Evolutionary conservation across 2,329 filamentous ascomycete genomes (phyloP).

Genomic region (Lachnellula occidentalis): DNA sequence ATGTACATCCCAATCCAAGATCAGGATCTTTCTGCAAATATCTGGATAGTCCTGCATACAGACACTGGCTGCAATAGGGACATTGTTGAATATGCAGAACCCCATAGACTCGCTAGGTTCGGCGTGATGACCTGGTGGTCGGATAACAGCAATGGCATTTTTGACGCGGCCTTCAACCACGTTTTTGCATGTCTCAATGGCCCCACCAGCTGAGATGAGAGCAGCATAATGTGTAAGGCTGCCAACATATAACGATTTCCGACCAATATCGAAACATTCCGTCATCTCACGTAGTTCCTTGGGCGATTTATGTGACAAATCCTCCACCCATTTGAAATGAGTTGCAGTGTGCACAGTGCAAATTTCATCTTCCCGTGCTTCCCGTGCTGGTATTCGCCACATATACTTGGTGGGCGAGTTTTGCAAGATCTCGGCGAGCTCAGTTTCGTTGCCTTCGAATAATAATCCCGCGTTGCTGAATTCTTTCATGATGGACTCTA

Average conservation of each 20-base stretch:
- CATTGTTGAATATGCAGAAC: constrained; percentile 98
- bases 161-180: constrained; percentile 79
- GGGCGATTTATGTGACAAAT: constrained; percentile 47
- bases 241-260: constrained; percentile 79
- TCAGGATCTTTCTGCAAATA: constrained; percentile 78
- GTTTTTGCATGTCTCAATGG: constrained; percentile 93
- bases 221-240: constrained; percentile 76
- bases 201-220: constrained; percentile 79
- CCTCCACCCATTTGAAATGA: constrained; percentile 75
- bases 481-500: constrained; percentile 87
- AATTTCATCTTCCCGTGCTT: constrained; percentile 75
- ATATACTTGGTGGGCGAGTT: constrained; percentile 55
- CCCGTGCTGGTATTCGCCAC: constrained; percentile 72
- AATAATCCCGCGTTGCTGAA: constrained; percentile 79
- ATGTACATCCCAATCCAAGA: constrained; percentile 85
- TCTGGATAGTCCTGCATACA: constrained; percentile 79
- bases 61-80: constrained; percentile 83
- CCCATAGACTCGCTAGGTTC: constrained; percentile 83
- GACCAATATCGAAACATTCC: constrained; percentile 52
- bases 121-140: constrained; percentile 92
- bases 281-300: constrained; percentile 66
- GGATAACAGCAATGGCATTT: constrained; percentile 92
- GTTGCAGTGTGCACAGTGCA: constrained; percentile 69
- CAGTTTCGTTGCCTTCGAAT: constrained; percentile 51
- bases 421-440: constrained; percentile 47